Percentiles rank a stretch among this genome's conserved stretches.
These are phyloP conservation scores for Asterophora parasitica DNA, from an alignment of 768 basidiomycete species.

Conservation along the genomic window DNA sequence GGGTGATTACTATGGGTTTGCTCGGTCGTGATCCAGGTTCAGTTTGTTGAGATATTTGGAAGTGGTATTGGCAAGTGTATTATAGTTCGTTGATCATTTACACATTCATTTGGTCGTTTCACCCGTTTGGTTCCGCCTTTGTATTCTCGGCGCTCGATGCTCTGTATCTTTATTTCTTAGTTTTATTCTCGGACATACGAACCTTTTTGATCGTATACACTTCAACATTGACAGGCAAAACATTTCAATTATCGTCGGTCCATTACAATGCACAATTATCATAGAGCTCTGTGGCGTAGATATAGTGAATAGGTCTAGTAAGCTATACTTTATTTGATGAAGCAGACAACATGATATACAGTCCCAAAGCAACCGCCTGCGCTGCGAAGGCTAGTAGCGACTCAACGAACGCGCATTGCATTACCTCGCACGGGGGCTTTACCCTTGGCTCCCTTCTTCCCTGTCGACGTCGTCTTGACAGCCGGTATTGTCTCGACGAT, in stretches of 20 bases:
- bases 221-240: too few species aligned
- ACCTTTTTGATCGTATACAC: too few species aligned
- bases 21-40: slow-evolving; percentile 12
- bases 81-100: not conserved
- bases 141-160: not conserved
- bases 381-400: not conserved
- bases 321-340: not conserved
- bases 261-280: slow-evolving; percentile 13
- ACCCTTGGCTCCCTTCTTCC: slow-evolving; percentile 11
- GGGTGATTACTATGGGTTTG: slow-evolving; percentile 26
- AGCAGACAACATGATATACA: not conserved
- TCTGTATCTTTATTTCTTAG: slow-evolving; percentile 8
- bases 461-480: slow-evolving; percentile 8
- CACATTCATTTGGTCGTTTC: not conserved
- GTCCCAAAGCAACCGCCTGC: not conserved
- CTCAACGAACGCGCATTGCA: slow-evolving; percentile 8
- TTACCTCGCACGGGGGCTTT: slow-evolving; percentile 10
- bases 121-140: not conserved
- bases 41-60: not conserved
- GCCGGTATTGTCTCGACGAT: slow-evolving; percentile 30
- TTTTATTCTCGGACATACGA: too few species aligned
- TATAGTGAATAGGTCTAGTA: slow-evolving; percentile 1
- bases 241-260: not conserved
- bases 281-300: slow-evolving; percentile 1
- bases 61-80: not conserved